These are phyloP conservation scores for Cercospora brassicicola DNA, from an alignment of 2,329 filamentous ascomycete species.

Conservation along the genomic window DNA sequence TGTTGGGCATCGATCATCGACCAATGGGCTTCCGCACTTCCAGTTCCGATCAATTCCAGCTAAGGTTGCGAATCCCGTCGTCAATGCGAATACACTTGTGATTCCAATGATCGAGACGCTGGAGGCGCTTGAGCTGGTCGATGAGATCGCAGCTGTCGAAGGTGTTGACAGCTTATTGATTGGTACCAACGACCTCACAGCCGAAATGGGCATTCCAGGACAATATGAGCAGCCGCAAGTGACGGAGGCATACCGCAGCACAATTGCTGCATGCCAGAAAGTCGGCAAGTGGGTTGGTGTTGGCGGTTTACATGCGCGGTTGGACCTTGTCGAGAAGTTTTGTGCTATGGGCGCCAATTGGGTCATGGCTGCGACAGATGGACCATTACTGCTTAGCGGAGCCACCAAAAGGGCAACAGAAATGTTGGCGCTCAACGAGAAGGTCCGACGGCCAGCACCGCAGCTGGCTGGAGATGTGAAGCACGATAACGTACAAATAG, in stretches of 20 bases:
- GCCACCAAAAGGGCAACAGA: constrained; percentile 36
- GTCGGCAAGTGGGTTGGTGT: constrained; percentile 45
- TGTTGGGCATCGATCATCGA: constrained; percentile 41
- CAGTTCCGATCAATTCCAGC: constrained; percentile 42
- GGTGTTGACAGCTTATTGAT: constrained; percentile 49
- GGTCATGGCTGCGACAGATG: constrained; percentile 43
- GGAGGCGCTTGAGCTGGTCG: constrained; percentile 42
- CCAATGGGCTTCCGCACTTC: constrained; percentile 42
- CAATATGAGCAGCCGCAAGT: constrained; percentile 42
- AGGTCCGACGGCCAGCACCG: not conserved
- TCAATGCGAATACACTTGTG: constrained; percentile 43
- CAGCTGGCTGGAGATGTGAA: not conserved
- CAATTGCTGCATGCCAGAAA: constrained; percentile 43
- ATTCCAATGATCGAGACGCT: constrained; percentile 50
- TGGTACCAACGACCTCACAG: constrained; percentile 48
- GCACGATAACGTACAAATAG: not conserved
- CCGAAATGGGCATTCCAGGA: constrained; percentile 48
- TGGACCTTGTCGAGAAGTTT: constrained; percentile 47
- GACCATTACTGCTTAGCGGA: constrained; percentile 41
- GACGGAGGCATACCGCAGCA: constrained; percentile 38
- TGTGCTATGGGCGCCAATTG: constrained; percentile 43
- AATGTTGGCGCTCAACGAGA: constrained; percentile 4
- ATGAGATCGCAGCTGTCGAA: constrained; percentile 45
- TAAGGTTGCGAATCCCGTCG: constrained; percentile 38
- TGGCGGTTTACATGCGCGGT: constrained; percentile 44